Base-by-base conservation (phyloP, 495 filamentous ascomycete genomes). In the Xylaria bambusicola region DNA sequence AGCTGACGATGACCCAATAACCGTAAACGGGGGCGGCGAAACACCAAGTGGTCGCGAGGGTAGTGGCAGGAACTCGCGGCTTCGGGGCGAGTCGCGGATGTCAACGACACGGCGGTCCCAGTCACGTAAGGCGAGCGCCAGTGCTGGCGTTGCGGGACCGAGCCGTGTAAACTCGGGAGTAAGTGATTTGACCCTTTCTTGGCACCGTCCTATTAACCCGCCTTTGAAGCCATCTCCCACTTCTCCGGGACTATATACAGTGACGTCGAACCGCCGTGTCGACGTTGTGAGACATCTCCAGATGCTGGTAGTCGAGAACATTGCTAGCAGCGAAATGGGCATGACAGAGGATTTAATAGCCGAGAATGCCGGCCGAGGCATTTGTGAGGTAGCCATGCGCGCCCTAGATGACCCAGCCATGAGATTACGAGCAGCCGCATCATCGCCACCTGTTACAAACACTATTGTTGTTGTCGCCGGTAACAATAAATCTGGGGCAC, bases 281-380 rank as follows among this genome's bases (percentile, higher is more conserved):
- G 90, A 93, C 46, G 85, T 88, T 13, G 85, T 97, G 55, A 89
- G 86, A 50, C 89, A 93, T 17, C 72, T 93, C 31, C 91, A 93
- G 66, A 93, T 95, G 78, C 83, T 93, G 31, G 92, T 93, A 60
- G 82, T 97, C 23, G 94, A 98, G 72, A 91, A 92, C 62, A 86
- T 93, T 52, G 90, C 92, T 0, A 85, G 89, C 40, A 82, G 85
- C 23, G 91, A 96, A 60, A 84, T 94, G 60, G 91, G 91, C 4
- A 76, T 98, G 42, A 88, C 88, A 0, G 90, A 93, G 67, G 90
- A 94, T 50, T 87, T 97, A 66, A 88, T 97, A 72, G 87, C 91
- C 0, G 94, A 97, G 67, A 96, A 93, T 68, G 89, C 92, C 0
- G 93, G 89, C 9, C 84, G 93, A 18, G 88, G 91, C 44, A 91